Evolutionary conservation across 139 green algal genomes (phyloP), one percentile per base, ranked within the genome.

Genomic region (Chlorella sp.): DNA sequence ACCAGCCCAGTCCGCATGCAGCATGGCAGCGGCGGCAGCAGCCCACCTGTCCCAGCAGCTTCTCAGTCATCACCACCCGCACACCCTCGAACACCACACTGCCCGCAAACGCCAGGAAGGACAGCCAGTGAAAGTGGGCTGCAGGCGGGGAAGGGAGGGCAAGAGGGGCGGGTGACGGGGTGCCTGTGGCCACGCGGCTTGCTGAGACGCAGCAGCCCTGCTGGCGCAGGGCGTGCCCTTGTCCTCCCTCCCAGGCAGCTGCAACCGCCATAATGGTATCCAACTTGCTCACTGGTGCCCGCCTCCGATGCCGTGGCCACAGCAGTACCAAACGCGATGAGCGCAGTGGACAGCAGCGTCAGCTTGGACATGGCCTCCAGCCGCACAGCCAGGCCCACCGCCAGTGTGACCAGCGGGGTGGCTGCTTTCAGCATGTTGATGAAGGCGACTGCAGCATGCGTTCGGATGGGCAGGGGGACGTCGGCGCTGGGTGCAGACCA

Each of bases 351-450:
- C 34, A 83, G 9, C 28, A 80, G 70, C 38, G 63, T 63, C 12
- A 60, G 26, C 36, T 38, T 38, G 51, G 87, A 85, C 21, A 74
- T 32, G 20, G 39, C 55, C 80, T 92, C 87, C 60, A 85, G 44
- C 18, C 87, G 70, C 63, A 86, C 41, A 15, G 68, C 63, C 64
- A 86, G 47, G 36, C 68, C 74, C 16, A 90, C 36, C 15, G 88
- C 65, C 32, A 91, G 41, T 15, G 88, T 91, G 26, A 89, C 84
- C 47, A 84, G 38, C 4, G 88, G 88, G 30, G 88, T 92, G n/a
- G 90, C 32, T 0, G 88, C 86, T 55, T 91, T 91, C 20, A 91
- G 44, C 41, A 91, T 92, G 69, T 89, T 88, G 39, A 91, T 86
- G 65, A 90, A 91, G 16, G 88, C 73, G 23, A 91, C 75, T 86